Evolutionary conservation across 1,139 yeast genomes (phyloP), one percentile per base, ranked within the genome.

Genomic region (Geotrichum cucujoidarum): DNA sequence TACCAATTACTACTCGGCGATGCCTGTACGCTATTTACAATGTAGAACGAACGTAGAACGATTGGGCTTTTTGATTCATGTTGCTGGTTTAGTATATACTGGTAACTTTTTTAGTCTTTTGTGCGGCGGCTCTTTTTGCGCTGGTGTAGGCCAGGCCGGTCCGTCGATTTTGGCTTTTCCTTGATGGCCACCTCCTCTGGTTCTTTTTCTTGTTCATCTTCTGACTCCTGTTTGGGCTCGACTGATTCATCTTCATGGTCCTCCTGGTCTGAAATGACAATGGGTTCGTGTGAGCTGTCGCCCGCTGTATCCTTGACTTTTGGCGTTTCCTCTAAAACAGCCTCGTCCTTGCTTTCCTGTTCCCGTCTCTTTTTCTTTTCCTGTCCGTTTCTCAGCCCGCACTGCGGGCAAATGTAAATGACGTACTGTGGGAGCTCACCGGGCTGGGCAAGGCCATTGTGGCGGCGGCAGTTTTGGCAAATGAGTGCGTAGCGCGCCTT

Each of bases 371-470:
- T 32, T 22, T 29, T 35, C 25, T 40, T 32, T 35, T 29, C 38
- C 11, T 50, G 49, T 13, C 67, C 85, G 62, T 84, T 83, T 57
- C 76, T 54, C 16, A 60, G 58, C 0, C 87, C 88, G 67, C 97
- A 90, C 30, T 71, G 68, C 10, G 92, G 88, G 65, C 97, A 90
- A 4, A 73, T 66, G 60, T 82, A 90, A 49, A 68, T 68, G 7
- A 88, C 79, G 17, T 69, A 66, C 4, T 63, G 63, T 0, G 95
- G 87, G 20, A 70, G 62, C 48, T 70, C 68, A 16, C 85, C 83
- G 1, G 88, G 90, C 4, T 89, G 87, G 0, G 95, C 95, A 47
- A 87, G 71, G 1, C 95, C 95, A 60, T 87, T 87, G 64, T 87
- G 95, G 24, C 73, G 69, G 40, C 66, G 71, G 60, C 95, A 87